These are phyloP conservation scores for Citeromyces nyonsensis DNA, from an alignment of 805 yeast genomes.

Conservation along the genomic window DNA sequence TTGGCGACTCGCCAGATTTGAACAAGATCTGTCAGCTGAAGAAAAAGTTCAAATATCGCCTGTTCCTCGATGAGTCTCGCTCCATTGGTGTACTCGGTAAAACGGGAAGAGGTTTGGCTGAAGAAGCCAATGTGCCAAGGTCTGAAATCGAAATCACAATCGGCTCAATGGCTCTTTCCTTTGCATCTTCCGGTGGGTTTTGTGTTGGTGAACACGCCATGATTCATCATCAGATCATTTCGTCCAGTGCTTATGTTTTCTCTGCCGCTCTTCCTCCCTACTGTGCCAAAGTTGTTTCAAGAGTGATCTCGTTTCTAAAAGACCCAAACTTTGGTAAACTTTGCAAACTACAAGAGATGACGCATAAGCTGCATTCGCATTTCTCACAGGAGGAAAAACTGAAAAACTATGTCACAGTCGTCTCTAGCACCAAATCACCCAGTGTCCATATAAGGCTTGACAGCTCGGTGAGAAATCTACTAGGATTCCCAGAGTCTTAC, in stretches of 20 bases:
- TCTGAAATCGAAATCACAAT: constrained; percentile 69
- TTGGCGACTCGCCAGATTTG: constrained; percentile 70
- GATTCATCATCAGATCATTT: constrained; percentile 85
- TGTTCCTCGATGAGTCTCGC: constrained; percentile 76
- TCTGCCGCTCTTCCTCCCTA: constrained; percentile 93
- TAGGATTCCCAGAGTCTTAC: constrained; percentile 31
- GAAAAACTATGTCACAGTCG: constrained; percentile 26
- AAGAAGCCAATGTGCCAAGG: constrained; percentile 55
- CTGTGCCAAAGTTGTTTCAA: constrained; percentile 52
- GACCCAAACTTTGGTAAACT: constrained; percentile 11
- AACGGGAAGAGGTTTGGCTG: constrained; percentile 77
- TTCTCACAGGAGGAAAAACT: constrained; percentile 23
- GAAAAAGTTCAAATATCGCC: constrained; percentile 67
- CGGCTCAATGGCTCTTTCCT: constrained; percentile 70
- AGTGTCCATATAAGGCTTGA: constrained; percentile 50
- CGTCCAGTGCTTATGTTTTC: constrained; percentile 80
- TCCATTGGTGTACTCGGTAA: constrained; percentile 79
- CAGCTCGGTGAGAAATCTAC: constrained; percentile 23
- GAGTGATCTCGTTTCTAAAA: constrained; percentile 14
- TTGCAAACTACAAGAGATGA: constrained; percentile 20
- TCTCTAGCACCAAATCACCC: constrained; percentile 49
- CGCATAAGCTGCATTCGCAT: constrained; percentile 18
- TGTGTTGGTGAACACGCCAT: constrained; percentile 76
- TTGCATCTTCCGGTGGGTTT: constrained; percentile 86
- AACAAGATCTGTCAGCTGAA: constrained; percentile 58